A percentile compares a stretch with the other conserved stretches of the same genome.
Evolutionary conservation across 192 early-diverging fungal genomes (phyloP).

Genomic region (Coemansia sp.): DNA sequence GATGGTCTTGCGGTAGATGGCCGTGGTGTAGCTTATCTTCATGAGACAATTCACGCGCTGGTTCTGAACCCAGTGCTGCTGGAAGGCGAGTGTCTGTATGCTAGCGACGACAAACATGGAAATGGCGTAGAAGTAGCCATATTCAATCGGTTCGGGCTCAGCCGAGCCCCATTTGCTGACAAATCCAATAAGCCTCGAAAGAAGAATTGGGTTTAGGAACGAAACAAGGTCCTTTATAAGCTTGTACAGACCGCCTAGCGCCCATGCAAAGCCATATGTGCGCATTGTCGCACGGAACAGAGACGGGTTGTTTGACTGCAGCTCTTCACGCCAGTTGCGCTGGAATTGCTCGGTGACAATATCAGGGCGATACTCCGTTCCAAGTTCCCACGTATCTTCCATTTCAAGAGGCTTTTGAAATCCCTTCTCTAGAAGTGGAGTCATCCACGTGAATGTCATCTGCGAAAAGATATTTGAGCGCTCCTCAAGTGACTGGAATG

Average conservation of each 20-base stretch:
- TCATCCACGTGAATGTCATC: constrained; percentile 88
- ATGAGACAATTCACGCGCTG: constrained; percentile 75
- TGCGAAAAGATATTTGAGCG: constrained; percentile 79
- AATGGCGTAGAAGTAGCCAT: constrained; percentile 77
- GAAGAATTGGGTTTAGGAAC: constrained; percentile 75
- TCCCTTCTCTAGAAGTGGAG: constrained; percentile 76
- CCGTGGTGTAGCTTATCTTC: constrained; percentile 74
- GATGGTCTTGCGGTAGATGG: constrained; percentile 88
- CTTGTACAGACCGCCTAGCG: constrained; percentile 71
- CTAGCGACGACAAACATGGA: constrained; percentile 80
- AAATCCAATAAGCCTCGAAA: constrained; percentile 71
- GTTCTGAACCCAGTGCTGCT: constrained; percentile 89
- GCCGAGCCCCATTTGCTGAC: constrained; percentile 59
- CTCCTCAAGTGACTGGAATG: constrained; percentile 58
- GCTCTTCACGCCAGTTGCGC: constrained; percentile 68
- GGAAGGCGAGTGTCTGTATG: constrained; percentile 77
- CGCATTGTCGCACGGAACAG: constrained; percentile 59
- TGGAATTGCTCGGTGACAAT: constrained; percentile 70
- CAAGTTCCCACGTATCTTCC: constrained; percentile 39
- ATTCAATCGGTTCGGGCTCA: constrained; percentile 61
- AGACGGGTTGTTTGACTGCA: constrained; percentile 62
- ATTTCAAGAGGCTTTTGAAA: constrained; percentile 69
- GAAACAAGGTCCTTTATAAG: constrained; percentile 62
- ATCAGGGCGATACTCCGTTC: constrained; percentile 60
- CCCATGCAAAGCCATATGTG: constrained; percentile 64